Conservation (phyloP, 2,329 filamentous ascomycete genomes). For the Blastomyces percursus region DNA sequence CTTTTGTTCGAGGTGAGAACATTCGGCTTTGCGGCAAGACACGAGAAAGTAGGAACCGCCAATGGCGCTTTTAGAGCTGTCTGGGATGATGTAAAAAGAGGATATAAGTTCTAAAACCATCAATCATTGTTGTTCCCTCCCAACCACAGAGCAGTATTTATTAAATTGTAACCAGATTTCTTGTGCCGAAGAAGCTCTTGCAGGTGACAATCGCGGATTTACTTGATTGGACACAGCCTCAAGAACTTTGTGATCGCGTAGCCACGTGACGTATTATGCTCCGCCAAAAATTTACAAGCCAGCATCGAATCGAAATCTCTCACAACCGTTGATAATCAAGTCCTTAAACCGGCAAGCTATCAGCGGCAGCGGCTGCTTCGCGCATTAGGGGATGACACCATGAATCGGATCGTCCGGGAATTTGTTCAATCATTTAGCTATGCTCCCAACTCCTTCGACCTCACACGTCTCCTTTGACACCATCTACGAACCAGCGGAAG, state of each 20-base stretch:
- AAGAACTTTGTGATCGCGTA: neutral
- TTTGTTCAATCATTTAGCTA: slow-evolving; percentile 29
- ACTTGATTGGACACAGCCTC: neutral
- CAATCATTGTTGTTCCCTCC: neutral
- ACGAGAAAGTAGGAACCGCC: neutral
- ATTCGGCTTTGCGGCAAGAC: neutral
- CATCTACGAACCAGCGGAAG: slow-evolving; percentile 91
- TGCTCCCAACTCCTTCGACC: slow-evolving; percentile 91
- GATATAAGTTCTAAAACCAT: neutral
- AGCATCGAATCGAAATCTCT: neutral
- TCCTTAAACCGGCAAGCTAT: neutral
- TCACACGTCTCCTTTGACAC: slow-evolving; percentile 79
- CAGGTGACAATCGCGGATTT: neutral
- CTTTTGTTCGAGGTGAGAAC: neutral
- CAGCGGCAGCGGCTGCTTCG: neutral
- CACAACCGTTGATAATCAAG: neutral
- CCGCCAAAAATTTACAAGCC: neutral
- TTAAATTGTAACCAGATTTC: neutral
- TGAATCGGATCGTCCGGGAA: neutral
- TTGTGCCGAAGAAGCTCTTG: neutral
- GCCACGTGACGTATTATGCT: neutral
- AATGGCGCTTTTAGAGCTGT: neutral
- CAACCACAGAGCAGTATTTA: neutral
- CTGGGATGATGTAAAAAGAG: neutral
- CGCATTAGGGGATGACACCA: neutral